A percentile compares a stretch with the other conserved stretches of the same genome.
Conservation (phyloP, 148 eudicot species). For the Spergularia marina region DNA sequence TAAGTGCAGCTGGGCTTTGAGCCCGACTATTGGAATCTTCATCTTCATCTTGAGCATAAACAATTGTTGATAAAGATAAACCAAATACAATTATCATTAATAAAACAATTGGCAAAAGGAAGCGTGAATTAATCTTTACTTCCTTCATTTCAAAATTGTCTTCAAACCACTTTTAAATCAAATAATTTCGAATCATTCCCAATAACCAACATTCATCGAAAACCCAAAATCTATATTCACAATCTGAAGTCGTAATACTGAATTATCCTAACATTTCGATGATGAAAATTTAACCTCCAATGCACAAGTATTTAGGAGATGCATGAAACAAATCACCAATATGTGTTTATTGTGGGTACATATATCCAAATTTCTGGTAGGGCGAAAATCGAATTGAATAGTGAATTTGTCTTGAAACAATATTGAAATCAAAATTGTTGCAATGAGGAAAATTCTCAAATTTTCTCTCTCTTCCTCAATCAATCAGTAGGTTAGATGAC, state of each 20-base stretch:
- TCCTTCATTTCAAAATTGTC: constrained; percentile 35
- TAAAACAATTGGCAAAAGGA: constrained; percentile 15
- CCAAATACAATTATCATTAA: constrained; percentile 31
- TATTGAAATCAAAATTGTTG: not conserved
- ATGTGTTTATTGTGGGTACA: too few relatives aligned
- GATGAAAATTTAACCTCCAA: too few relatives aligned
- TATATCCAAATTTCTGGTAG: not conserved
- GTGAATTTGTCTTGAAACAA: not conserved
- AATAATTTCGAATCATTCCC: not conserved
- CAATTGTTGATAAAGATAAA: constrained; percentile 18
- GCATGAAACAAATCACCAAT: not conserved
- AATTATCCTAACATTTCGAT: too few relatives aligned
- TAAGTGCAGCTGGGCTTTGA: constrained; percentile 28
- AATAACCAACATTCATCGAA: not conserved
- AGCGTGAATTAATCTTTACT: constrained; percentile 21
- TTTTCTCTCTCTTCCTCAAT: not conserved
- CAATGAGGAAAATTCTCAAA: not conserved
- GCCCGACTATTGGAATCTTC: constrained; percentile 27
- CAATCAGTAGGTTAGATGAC: constrained; percentile 23
- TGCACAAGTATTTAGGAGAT: not conserved
- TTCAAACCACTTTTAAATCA: constrained; percentile 7
- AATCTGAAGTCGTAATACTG: too few relatives aligned
- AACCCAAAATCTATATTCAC: not conserved
- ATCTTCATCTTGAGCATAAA: constrained; percentile 36
- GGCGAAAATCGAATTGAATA: not conserved